These are phyloP conservation scores for Verticillium albo-atrum DNA, from an alignment of 2,329 filamentous ascomycete genomes.

Conservation along the genomic window DNA sequence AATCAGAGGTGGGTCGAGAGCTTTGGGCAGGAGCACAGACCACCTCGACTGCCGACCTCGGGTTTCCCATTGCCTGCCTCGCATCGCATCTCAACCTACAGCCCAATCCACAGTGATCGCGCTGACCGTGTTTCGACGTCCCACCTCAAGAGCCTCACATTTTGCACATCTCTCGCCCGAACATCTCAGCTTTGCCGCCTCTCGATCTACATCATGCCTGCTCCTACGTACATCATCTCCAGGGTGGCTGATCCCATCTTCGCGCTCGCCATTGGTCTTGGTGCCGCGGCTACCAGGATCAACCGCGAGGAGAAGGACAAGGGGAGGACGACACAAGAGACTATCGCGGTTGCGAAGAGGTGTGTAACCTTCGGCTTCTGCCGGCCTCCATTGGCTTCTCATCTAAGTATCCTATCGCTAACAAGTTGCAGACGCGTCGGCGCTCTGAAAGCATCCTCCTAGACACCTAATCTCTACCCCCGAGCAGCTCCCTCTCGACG, in stretches of 20 bases:
- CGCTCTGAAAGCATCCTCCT: conserved; percentile 1
- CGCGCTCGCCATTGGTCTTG: conserved; percentile 50
- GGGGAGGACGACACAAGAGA: conserved; percentile 47
- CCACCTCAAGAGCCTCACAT: background rate
- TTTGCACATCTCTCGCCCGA: background rate
- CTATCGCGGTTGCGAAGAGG: conserved; percentile 41
- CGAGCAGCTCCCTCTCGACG: background rate
- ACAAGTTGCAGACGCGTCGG: conserved; percentile 14
- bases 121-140: background rate
- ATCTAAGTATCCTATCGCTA: background rate
- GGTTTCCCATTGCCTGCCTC: background rate
- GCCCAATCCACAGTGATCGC: background rate
- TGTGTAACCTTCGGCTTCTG: conserved; percentile 19
- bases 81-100: background rate
- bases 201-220: conserved; percentile 34
- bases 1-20: background rate
- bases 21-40: background rate
- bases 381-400: background rate
- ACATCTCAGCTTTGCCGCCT: too few species aligned
- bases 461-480: background rate
- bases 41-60: background rate
- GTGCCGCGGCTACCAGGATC: conserved; percentile 52
- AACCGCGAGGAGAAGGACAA: conserved; percentile 57
- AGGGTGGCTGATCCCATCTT: conserved; percentile 55
- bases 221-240: conserved; percentile 57